Percentiles rank a stretch among this genome's conserved stretches.
These are phyloP conservation scores for Tetrahymena elliotti DNA, from an alignment of 73 alveolate genomes.

Conservation along the genomic window DNA sequence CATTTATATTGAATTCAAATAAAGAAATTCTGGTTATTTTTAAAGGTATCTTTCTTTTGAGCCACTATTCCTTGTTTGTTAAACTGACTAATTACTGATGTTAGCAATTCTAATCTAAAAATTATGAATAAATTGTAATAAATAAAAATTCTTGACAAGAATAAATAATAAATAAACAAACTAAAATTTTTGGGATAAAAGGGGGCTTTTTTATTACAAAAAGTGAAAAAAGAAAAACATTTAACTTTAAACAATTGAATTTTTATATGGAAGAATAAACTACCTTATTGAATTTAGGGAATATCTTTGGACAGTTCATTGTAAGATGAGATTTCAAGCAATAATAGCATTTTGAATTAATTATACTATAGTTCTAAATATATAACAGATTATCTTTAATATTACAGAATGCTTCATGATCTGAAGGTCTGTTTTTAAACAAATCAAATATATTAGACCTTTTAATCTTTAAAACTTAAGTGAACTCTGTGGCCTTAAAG, in stretches of 20 bases:
- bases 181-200: too few relatives aligned
- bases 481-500: neutral
- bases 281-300: neutral
- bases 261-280: too few relatives aligned
- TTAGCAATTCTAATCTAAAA: neutral
- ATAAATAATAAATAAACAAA: too few relatives aligned
- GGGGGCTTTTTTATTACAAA: too few relatives aligned
- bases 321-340: neutral
- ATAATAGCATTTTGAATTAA: neutral
- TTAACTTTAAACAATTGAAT: neutral
- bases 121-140: neutral
- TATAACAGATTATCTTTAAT: neutral
- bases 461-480: neutral
- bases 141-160: neutral
- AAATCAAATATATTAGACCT: neutral
- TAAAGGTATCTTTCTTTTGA: neutral
- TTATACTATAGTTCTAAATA: neutral
- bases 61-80: neutral
- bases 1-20: neutral
- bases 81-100: neutral
- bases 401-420: neutral
- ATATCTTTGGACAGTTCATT: neutral
- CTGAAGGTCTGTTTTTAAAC: neutral
- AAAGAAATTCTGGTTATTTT: neutral
- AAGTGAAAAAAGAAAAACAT: too few relatives aligned